Base-by-base conservation (phyloP, 1,284 basidiomycete genomes). In the Sphaerobolus stellatus region DNA sequence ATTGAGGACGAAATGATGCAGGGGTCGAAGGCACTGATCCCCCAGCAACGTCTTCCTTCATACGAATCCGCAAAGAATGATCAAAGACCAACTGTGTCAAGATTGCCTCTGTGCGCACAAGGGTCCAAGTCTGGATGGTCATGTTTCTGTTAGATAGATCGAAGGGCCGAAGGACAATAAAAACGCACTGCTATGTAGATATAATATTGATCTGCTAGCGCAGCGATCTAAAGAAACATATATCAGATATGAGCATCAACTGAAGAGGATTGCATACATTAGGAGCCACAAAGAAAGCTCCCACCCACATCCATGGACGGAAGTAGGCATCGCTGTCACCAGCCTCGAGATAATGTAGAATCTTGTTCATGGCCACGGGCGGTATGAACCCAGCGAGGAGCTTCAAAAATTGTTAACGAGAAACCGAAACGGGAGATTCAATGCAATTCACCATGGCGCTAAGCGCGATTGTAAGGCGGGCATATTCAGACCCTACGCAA, bases 41-140 rank as follows among this genome's bases (percentile, higher is more conserved):
- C 7, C 65, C 53, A 24, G 66, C 64, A 2, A 63, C 49, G n/a
- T 81, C 78, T 2, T 81, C 76, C 61, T 82, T 83, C 69, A 88
- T 76, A 18, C 87, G 77, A 38, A 89, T 81, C 34, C 86, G 78
- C 4, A 89, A 72, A 2, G 85, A 74, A 60, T 89, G 87, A 56
- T 88, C 83, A 62, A 89, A 88, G 5, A 90, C 69, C 4, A 89
- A 75, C 60, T 88, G 80, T 0, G 86, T 88, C 50, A 90, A 71
- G 50, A 91, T 77, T 2, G 77, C 77, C 64, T 90, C 84, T 6
- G 70, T 64, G 43, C 79, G 78, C 14, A 84, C 80, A 9, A 82
- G 68, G 8, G 72, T 71, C n/a, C 74, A 67, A 2, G 76, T 81
- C 68, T 72, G 36, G 13, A 41, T 2, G n/a, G n/a, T n/a, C n/a